phyloP scores from a whole-genome alignment of 768 basidiomycete species.

The Glaciozyma antarctica region DNA sequence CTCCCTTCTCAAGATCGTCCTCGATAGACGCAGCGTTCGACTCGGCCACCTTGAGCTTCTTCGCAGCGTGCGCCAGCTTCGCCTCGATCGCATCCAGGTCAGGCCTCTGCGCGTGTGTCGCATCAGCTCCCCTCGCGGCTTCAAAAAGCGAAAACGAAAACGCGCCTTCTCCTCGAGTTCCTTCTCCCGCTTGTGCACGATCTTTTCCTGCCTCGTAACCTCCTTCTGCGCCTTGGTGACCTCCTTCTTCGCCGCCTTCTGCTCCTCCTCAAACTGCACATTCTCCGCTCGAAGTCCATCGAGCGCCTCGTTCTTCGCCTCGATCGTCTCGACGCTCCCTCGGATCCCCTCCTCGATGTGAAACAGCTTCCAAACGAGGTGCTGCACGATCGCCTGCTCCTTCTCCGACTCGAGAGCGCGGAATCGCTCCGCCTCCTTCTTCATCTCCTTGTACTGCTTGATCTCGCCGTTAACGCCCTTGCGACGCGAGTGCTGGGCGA shows the following conservation, averaged over 20 bases:
- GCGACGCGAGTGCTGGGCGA: conserved; percentile 87
- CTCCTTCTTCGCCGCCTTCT: conserved; percentile 64
- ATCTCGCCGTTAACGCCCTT: conserved; percentile 89
- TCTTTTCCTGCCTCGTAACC: conserved; percentile 75
- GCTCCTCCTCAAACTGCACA: conserved; percentile 56
- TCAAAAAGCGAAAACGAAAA: not conserved
- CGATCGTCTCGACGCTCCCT: conserved; percentile 58
- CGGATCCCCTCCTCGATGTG: conserved; percentile 80
- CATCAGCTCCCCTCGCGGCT: not conserved
- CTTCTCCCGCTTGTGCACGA: conserved; percentile 84
- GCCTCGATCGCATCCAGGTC: conserved; percentile 73
- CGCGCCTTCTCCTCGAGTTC: conserved; percentile 68
- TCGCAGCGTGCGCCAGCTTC: conserved; percentile 73
- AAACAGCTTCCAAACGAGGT: conserved; percentile 76
- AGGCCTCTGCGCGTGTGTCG: conserved; percentile 53
- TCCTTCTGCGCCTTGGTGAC: conserved; percentile 67
- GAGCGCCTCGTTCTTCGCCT: conserved; percentile 63
- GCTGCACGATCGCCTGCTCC: conserved; percentile 72
- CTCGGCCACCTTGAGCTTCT: conserved; percentile 64
- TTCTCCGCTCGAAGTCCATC: conserved; percentile 54
- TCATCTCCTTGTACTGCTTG: conserved; percentile 95
- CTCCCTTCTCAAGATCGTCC: conserved; percentile 46
- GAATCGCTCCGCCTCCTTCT: conserved; percentile 81
- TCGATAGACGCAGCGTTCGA: conserved; percentile 55
- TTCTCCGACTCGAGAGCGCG: conserved; percentile 63